phyloP scores from a whole-genome alignment of 2,329 filamentous ascomycete species.

The Aaosphaeria pasadenensis region DNA sequence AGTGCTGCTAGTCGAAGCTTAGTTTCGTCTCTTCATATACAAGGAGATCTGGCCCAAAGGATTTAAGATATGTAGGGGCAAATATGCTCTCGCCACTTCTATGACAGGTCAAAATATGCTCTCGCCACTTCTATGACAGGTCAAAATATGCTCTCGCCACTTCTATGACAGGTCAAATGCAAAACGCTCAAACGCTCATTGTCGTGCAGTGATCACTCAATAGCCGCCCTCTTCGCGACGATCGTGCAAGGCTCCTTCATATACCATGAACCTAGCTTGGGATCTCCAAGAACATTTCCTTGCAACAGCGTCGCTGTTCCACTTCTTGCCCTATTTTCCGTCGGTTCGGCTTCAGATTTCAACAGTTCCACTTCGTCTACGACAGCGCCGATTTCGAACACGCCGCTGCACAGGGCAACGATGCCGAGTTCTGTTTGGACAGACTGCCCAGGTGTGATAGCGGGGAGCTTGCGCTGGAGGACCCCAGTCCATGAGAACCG shows the following conservation, averaged over 20 bases:
- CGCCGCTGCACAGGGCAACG: conserved; percentile 72
- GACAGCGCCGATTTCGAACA: conserved; percentile 76
- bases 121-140: too few relatives aligned
- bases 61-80: too few relatives aligned
- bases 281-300: conserved; percentile 28
- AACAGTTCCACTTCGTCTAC: conserved; percentile 73
- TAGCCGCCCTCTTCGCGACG: conserved; percentile 26
- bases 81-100: too few relatives aligned
- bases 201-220: too few relatives aligned
- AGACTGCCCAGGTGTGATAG: conserved; percentile 58
- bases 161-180: too few relatives aligned
- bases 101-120: too few relatives aligned
- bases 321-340: conserved; percentile 18
- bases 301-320: conserved; percentile 24
- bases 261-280: conserved; percentile 44
- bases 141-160: too few relatives aligned
- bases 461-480: conserved; percentile 69
- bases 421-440: conserved; percentile 65
- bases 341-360: conserved; percentile 12
- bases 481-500: conserved; percentile 84
- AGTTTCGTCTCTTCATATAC: too few relatives aligned
- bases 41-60: too few relatives aligned
- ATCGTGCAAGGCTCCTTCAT: conserved; percentile 45
- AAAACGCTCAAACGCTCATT: too few relatives aligned
- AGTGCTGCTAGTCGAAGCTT: too few relatives aligned